phyloP scores from a whole-genome alignment of 192 early-diverging fungal species.

The Coemansia sp. region DNA sequence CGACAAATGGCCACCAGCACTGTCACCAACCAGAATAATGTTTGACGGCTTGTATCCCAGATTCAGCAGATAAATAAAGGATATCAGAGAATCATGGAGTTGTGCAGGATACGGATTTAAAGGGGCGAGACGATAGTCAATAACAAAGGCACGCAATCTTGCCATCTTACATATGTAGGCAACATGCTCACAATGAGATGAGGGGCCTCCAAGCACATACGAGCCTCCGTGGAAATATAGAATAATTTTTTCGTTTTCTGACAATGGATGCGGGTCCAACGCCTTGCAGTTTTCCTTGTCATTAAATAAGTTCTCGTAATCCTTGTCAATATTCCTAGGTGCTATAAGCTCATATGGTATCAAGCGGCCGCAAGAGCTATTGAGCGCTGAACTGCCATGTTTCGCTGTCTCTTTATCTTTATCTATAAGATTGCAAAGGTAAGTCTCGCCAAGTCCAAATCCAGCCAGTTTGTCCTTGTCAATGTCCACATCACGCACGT shows the following conservation, averaged over 20 bases:
- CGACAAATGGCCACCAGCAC: conserved; percentile 36
- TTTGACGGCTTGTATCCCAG: conserved; percentile 22
- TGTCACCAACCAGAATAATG: conserved; percentile 33
- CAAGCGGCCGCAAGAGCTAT: not conserved
- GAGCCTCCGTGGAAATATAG: conserved; percentile 32
- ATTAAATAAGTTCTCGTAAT: not conserved
- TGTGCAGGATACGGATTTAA: conserved; percentile 34
- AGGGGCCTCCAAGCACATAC: conserved; percentile 20
- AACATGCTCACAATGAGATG: conserved; percentile 18
- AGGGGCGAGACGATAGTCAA: conserved; percentile 44
- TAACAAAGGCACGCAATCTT: conserved; percentile 10
- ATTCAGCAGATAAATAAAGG: conserved; percentile 8
- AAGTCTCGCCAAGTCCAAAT: conserved; percentile 19
- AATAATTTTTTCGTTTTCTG: conserved; percentile 6
- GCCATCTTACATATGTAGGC: not conserved
- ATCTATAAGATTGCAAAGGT: conserved; percentile 7
- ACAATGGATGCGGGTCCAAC: conserved; percentile 20
- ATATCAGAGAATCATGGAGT: conserved; percentile 33
- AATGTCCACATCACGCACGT: conserved; percentile 2
- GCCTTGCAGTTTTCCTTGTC: not conserved
- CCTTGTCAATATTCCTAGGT: conserved; percentile 10
- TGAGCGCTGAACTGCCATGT: not conserved
- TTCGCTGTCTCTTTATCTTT: not conserved
- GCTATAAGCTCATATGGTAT: conserved; percentile 17
- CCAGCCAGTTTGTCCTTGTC: conserved; percentile 8